These are phyloP conservation scores for Thalia dealbata DNA, from an alignment of 176 grass and related monocot species.

Conservation along the genomic window DNA sequence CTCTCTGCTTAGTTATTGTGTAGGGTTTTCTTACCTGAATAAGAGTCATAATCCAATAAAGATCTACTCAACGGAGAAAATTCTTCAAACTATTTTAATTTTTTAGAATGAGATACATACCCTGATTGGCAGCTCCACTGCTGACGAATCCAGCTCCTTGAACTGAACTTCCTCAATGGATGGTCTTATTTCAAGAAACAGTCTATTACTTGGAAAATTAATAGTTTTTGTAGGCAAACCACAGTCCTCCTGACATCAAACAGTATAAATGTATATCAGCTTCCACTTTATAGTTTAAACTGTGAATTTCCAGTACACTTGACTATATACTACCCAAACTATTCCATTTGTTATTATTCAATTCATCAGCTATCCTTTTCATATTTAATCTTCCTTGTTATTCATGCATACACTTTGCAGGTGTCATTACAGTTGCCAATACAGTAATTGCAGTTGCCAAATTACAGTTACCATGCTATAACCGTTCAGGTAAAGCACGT, in stretches of 20 bases:
- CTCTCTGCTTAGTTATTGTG: constrained; percentile 73
- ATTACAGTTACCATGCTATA: too few species aligned
- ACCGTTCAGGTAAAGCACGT: too few species aligned
- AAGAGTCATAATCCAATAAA: not conserved
- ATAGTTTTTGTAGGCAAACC: not conserved
- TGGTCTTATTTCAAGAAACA: not conserved
- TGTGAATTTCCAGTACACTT: too few species aligned
- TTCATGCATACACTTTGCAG: too few species aligned
- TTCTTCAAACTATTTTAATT: not conserved
- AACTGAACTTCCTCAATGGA: not conserved
- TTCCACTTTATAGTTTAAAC: not conserved
- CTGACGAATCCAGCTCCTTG: not conserved
- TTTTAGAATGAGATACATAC: not conserved
- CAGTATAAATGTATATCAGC: not conserved
- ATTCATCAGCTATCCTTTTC: too few species aligned
- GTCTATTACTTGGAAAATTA: not conserved
- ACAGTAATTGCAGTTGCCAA: too few species aligned
- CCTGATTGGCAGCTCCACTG: not conserved
- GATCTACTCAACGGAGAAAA: constrained; percentile 10
- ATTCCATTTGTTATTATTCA: too few species aligned
- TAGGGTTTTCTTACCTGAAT: constrained; percentile 74
- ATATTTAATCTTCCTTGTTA: too few species aligned
- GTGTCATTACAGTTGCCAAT: too few species aligned
- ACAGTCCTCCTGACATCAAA: not conserved
- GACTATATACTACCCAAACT: too few species aligned